Evolutionary conservation across 305 asterid species (phyloP), one percentile per base, ranked within the genome.

Genomic region (Stenogyne calaminthoides): DNA sequence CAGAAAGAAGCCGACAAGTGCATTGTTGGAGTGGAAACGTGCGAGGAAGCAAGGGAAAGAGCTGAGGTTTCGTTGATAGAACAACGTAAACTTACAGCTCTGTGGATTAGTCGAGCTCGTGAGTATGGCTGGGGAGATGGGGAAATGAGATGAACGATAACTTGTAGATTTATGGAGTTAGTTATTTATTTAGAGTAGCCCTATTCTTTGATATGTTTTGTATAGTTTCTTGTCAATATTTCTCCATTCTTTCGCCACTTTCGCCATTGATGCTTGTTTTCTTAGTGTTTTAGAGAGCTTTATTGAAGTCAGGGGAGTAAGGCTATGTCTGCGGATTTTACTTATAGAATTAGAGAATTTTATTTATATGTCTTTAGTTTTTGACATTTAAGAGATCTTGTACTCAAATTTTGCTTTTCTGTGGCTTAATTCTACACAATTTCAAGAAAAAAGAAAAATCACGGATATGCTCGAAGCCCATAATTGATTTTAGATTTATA

Each of bases 31-130:
- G 71, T 85, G 59, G 70, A 75, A 27, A 78, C 87, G 20, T 88
- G 92, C 63, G 95, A 88, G 74, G 84, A 74, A 69, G 90, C 90
- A 36, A 80, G 95, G 77, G 89, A 88, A 66, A 78, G 75, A 75
- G 86, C 90, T 1, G 80, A 84, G 76, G 86, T 81, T 42, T 77
- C 73, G 15, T 22, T 85, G n/a, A 69, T 60, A 67, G 78, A 76
- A 66, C 88, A 88, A 80, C 82, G 88, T 67, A 87, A 83, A 84
- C 85, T 85, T 61, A 80, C 91, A 11, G 74, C 72, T 25, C 22
- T 79, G 60, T 86, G 91, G 95, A 88, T 86, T 82, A 73, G 77
- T 56, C 83, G 95, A 70, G 91, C 95, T 58, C 87, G 71, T 25
- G 72, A 82, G 27, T 60, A 37, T 70, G 95, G 90, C 25, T 88